Evolutionary conservation across 2,329 filamentous ascomycete species (phyloP), one percentile per base, ranked within the genome.

Genomic region (Fusarium nisikadoi): DNA sequence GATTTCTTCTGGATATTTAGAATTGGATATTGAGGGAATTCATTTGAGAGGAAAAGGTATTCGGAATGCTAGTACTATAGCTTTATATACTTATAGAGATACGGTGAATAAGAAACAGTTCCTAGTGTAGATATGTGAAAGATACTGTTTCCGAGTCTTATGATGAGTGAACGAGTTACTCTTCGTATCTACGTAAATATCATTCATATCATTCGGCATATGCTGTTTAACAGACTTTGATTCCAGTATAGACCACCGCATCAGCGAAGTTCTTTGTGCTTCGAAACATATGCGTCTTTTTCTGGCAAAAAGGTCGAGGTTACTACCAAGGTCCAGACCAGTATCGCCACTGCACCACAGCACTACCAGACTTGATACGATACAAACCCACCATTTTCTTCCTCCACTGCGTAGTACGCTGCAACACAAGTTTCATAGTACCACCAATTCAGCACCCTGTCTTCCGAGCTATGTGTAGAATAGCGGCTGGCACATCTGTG

Each of bases 221-320:
- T 19, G 20, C 10, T 13, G 20, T 49, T 19, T 33, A 5, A 31
- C 20, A 23, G 27, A 16, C 19, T 19, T 16, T 33, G 0, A 23
- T 6, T 33, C 17, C 11, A 20, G 9, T 0, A 12, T 12, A 13
- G 10, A 16, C 16, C 23, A 17, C 33, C 17, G 19, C 19, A 27
- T 52, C 49, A 38, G 8, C n/a, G 19, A 20, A 36, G 10, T 8
- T 12, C 2, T 19, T 27, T 12, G 23, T 27, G 10, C 3, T n/a
- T 17, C 19, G 0, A 17, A 1, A 16, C 13, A n/a, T 12, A 12
- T 27, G 33, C 13, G 13, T 8, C 19, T 27, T 38, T 27, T 38
- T 33, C 29, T 12, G 9, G 10, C 9, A 8, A 17, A 3, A 3
- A 3, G 10, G 0, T 12, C 2, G 5, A 9, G 2, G 13, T 16